phyloP scores from a whole-genome alignment of 768 basidiomycete genomes.

The Filobasidium wieringae region DNA sequence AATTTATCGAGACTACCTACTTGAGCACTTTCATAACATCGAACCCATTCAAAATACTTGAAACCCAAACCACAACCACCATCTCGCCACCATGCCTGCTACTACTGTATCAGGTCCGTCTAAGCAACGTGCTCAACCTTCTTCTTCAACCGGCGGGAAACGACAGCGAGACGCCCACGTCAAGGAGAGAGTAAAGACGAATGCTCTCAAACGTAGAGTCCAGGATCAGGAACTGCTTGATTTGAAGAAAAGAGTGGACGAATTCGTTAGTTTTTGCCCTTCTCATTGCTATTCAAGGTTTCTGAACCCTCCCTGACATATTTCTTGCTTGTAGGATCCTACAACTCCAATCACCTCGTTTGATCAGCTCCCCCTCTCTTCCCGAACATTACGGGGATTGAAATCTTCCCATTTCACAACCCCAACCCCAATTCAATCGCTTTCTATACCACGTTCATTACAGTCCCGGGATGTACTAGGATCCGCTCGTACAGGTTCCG shows the following conservation, averaged over 20 bases:
- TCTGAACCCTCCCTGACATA: not conserved
- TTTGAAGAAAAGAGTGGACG: slow-evolving; percentile 32
- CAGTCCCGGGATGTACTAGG: slow-evolving; percentile 58
- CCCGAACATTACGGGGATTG: slow-evolving; percentile 60
- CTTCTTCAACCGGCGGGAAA: not conserved
- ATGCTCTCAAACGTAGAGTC: slow-evolving; percentile 26
- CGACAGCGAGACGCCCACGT: slow-evolving; percentile 7
- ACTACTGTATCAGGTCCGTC: not conserved
- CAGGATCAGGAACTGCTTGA: slow-evolving; percentile 33
- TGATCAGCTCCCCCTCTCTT: slow-evolving; percentile 64
- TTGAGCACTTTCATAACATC: too few species aligned
- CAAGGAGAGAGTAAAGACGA: slow-evolving; percentile 22
- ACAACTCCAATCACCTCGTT: slow-evolving; percentile 51
- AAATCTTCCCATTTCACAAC: slow-evolving; percentile 74
- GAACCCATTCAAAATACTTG: too few species aligned
- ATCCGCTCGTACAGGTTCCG: slow-evolving; percentile 59
- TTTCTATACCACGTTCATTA: slow-evolving; percentile 51
- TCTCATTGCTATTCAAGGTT: not conserved
- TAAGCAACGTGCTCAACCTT: not conserved
- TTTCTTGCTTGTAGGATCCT: slow-evolving; percentile 43
- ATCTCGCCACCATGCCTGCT: not conserved
- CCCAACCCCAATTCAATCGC: slow-evolving; percentile 69
- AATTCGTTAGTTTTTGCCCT: slow-evolving; percentile 32
- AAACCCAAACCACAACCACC: too few species aligned
- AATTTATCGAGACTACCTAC: too few species aligned